phyloP scores from a whole-genome alignment of 2,329 filamentous ascomycete genomes.

The Xylaria sp. region DNA sequence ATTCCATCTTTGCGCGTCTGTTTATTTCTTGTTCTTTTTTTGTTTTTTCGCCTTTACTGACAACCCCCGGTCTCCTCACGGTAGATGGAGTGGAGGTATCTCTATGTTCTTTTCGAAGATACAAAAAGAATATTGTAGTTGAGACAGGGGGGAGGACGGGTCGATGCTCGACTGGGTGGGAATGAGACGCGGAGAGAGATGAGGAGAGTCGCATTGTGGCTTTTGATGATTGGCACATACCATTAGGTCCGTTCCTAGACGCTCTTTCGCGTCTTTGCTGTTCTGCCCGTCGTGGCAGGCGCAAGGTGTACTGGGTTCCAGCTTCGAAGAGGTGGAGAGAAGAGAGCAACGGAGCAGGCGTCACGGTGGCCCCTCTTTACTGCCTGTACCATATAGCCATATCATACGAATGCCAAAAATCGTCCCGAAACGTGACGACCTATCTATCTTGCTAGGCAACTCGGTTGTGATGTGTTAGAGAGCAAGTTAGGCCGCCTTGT shows the following conservation, averaged over 20 bases:
- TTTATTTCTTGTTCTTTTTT: conserved; percentile 45
- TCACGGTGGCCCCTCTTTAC: conserved; percentile 44
- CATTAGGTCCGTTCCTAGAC: conserved; percentile 37
- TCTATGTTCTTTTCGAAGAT: conserved; percentile 44
- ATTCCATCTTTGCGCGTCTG: conserved; percentile 42
- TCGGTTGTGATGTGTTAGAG: not conserved
- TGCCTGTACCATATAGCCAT: conserved; percentile 51
- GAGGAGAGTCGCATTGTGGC: conserved; percentile 23
- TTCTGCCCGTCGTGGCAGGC: conserved; percentile 31
- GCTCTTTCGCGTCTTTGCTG: conserved; percentile 35
- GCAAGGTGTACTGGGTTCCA: conserved; percentile 41
- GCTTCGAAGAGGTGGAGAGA: conserved; percentile 40
- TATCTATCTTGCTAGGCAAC: not conserved
- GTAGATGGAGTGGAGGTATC: conserved; percentile 51
- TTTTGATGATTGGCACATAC: conserved; percentile 39
- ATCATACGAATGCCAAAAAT: conserved; percentile 48
- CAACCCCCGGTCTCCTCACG: conserved; percentile 47
- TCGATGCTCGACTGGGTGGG: conserved; percentile 31
- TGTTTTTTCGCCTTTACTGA: conserved; percentile 46
- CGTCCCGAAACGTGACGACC: conserved; percentile 37
- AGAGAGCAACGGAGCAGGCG: conserved; percentile 44
- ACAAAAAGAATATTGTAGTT: conserved; percentile 44
- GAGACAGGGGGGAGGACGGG: conserved; percentile 31
- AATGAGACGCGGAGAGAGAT: conserved; percentile 30
- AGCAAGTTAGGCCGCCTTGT: not conserved